Base-by-base conservation (phyloP, 441 rosid species). In the Adansonia rubrostipa region DNA sequence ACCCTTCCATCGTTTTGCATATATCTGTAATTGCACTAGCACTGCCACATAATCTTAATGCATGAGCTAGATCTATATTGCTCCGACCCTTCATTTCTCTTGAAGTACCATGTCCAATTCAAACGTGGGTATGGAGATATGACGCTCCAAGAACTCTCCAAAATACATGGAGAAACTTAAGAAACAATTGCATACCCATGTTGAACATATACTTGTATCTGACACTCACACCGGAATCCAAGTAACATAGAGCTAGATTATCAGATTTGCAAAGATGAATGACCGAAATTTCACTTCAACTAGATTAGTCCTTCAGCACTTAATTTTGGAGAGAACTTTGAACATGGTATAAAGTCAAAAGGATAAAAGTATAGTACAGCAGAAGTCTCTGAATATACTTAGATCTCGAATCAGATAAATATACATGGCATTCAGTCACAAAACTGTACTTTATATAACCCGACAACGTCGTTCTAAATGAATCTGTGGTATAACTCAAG, bases 261-360 rank as follows among this genome's bases (percentile, higher is more conserved):
- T 9, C 5, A 57, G 15, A 45, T 1, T 45, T 17, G 44, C 62
- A 56, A 45, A 51, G 66, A 22, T 69, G 63, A 62, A 60, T 9
- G 22, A 61, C n/a, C 24, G 58, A 24, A 58, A 51, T 54, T 51
- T 19, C 13, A 51, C 20, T 17, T 36, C 17, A 58, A 22, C 42
- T 71, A 71, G 74, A 68, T 68, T 68, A 33, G 17, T 44, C 50
- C 28, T 4, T 7, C 42, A 66, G 22, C 50, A 6, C 24, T 65
- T 42, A 42, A 48, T 69, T 70, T 13, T 13, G 6, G 0, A 22
- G 2, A 50, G 44, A 28, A 9, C 6, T 14, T 50, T 15, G 28
- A 71, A 22, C 45, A 15, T 7, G 74, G 14, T 50, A 51, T 70
- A 6, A 48, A 50, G 74, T 70, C 74, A 70, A 71, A 51, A 6